These are phyloP conservation scores for Penicillium paxilli DNA, from an alignment of 495 filamentous ascomycete genomes.

Conservation along the genomic window DNA sequence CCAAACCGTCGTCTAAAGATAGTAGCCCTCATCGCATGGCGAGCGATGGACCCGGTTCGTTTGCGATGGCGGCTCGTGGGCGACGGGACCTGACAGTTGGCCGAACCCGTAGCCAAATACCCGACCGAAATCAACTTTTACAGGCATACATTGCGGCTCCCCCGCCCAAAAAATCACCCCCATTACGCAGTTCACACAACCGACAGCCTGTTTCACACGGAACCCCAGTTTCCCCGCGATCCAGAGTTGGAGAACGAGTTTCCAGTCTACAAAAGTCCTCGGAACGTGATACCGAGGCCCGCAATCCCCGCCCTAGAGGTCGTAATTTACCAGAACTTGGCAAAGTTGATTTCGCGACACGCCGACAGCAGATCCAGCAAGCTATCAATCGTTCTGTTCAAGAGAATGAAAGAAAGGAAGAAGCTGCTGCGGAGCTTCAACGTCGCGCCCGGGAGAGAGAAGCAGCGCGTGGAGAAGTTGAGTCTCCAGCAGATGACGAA, in stretches of 20 bases:
- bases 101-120: constrained; percentile 35
- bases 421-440: constrained; percentile 46
- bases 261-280: constrained; percentile 39
- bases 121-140: constrained; percentile 51
- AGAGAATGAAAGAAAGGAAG: constrained; percentile 63
- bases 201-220: constrained; percentile 77
- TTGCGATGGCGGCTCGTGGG: constrained; percentile 35
- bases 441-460: constrained; percentile 36
- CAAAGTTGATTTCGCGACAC: constrained; percentile 74
- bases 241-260: constrained; percentile 54
- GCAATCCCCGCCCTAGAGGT: constrained; percentile 36
- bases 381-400: constrained; percentile 77
- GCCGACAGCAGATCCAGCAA: constrained; percentile 74
- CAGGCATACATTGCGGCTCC: constrained; percentile 68
- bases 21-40: constrained; percentile 32
- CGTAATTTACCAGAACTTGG: constrained; percentile 58
- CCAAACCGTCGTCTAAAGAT: constrained; percentile 40
- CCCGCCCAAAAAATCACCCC: constrained; percentile 65
- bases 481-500: constrained; percentile 16
- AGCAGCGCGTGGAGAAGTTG: constrained; percentile 28
- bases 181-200: constrained; percentile 77
- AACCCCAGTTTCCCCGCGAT: constrained; percentile 64
- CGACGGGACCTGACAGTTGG: constrained; percentile 32
- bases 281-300: constrained; percentile 29
- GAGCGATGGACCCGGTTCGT: constrained; percentile 31